These are phyloP conservation scores for Fusarium sp. DNA, from an alignment of 2,329 filamentous ascomycete genomes.

Conservation along the genomic window DNA sequence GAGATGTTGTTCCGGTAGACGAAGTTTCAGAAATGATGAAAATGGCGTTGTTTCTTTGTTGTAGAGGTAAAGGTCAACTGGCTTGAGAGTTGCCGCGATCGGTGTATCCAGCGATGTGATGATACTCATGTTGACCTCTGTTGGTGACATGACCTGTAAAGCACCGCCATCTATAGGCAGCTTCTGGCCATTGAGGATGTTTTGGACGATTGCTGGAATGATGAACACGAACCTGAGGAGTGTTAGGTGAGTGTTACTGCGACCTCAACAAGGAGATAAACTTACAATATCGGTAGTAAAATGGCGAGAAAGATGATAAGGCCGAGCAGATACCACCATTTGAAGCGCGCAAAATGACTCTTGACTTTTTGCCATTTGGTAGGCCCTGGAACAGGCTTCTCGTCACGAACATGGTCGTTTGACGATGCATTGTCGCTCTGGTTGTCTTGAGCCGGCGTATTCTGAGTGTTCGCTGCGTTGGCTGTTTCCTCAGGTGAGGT, in stretches of 20 bases:
- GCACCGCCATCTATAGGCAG: constrained; percentile 56
- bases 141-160: constrained; percentile 52
- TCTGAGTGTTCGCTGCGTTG: background rate
- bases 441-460: background rate
- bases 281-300: constrained; percentile 61
- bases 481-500: background rate
- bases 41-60: constrained; percentile 51
- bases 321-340: constrained; percentile 59
- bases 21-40: constrained; percentile 42
- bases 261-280: background rate
- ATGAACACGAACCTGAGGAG: constrained; percentile 59
- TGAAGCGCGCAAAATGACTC: constrained; percentile 58
- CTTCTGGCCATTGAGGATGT: constrained; percentile 57
- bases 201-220: constrained; percentile 61
- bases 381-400: constrained; percentile 4
- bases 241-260: background rate
- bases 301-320: constrained; percentile 58
- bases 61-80: constrained; percentile 57
- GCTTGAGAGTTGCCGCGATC: constrained; percentile 54
- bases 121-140: constrained; percentile 53
- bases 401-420: constrained; percentile 32
- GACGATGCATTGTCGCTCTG: constrained; percentile 32
- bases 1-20: constrained; percentile 51
- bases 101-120: constrained; percentile 55
- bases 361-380: constrained; percentile 55